phyloP scores from a whole-genome alignment of 148 eudicot species.

The Vaccinium macrocarpon region DNA sequence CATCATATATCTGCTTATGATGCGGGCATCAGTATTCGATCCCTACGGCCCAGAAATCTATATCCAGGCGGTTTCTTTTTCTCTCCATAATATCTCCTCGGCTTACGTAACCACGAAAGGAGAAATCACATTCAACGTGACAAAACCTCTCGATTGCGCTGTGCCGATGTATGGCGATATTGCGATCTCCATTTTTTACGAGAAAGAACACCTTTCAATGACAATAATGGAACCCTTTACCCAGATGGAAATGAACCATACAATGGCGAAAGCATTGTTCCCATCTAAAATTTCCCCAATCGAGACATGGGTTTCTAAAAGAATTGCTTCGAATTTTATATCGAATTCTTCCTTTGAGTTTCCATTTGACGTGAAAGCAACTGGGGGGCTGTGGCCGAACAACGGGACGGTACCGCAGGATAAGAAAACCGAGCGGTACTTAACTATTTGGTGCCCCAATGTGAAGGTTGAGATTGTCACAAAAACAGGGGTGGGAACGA shows the following conservation, averaged over 20 bases:
- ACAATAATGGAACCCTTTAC: not conserved
- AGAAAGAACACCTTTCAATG: not conserved
- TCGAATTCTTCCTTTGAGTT: not conserved
- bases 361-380: not conserved
- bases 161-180: not conserved
- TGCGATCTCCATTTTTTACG: not conserved
- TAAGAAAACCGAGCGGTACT: not conserved
- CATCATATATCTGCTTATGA: too few species aligned
- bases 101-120: not conserved
- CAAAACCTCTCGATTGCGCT: not conserved
- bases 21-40: too few species aligned
- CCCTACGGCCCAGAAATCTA: not conserved
- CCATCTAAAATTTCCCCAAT: not conserved
- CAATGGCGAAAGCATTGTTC: not conserved
- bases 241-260: not conserved
- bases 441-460: not conserved
- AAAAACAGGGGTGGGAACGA: not conserved
- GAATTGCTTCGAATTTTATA: not conserved
- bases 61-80: rapidly evolving
- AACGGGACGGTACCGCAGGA: not conserved
- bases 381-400: not conserved
- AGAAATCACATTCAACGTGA: not conserved
- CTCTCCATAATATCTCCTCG: not conserved
- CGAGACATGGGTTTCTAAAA: not conserved
- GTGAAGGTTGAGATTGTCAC: not conserved